Percentiles rank a stretch among this genome's conserved stretches.
phyloP scores from a whole-genome alignment of 352 stramenopile species.

The Pythium apleroticum region DNA sequence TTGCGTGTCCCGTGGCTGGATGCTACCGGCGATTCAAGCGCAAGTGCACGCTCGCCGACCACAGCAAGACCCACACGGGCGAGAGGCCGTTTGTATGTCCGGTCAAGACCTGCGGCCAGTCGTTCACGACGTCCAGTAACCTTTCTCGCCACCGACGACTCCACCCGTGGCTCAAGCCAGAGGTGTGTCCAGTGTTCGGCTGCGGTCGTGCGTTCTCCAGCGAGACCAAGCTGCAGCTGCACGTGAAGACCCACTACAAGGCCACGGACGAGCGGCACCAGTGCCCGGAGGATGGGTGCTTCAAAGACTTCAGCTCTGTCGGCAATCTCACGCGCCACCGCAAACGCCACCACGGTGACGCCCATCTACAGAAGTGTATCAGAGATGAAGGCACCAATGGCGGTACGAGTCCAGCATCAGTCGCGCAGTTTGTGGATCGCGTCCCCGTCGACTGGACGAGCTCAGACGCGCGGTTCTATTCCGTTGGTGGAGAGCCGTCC shows the following conservation, averaged over 20 bases:
- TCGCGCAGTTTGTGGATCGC: constrained; percentile 20
- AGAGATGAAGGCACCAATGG: no score
- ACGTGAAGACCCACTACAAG: constrained; percentile 20
- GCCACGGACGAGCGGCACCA: constrained; percentile 34
- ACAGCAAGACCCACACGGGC: constrained; percentile 83
- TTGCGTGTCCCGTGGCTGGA: constrained; percentile 43
- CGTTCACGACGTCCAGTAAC: constrained; percentile 73
- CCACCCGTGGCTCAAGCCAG: constrained; percentile 40
- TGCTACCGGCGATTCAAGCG: constrained; percentile 62
- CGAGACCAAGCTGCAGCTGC: constrained; percentile 21
- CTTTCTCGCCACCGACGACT: constrained; percentile 63
- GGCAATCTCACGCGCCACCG: constrained; percentile 39
- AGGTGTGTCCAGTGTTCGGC: constrained; percentile 11
- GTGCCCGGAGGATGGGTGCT: constrained; percentile 38
- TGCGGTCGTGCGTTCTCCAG: constrained; percentile 21
- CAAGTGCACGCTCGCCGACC: constrained; percentile 74
- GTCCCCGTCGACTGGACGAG: constrained; percentile 22
- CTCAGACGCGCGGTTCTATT: no score
- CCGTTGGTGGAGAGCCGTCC: no score
- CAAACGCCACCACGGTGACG: constrained; percentile 16
- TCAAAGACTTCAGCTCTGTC: constrained; percentile 62
- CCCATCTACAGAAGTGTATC: not conserved
- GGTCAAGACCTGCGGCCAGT: constrained; percentile 52
- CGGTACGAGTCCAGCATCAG: not conserved
- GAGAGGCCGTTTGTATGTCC: constrained; percentile 63